Base-by-base conservation (phyloP, 2,329 filamentous ascomycete species). In the Alternaria brassicicola region DNA sequence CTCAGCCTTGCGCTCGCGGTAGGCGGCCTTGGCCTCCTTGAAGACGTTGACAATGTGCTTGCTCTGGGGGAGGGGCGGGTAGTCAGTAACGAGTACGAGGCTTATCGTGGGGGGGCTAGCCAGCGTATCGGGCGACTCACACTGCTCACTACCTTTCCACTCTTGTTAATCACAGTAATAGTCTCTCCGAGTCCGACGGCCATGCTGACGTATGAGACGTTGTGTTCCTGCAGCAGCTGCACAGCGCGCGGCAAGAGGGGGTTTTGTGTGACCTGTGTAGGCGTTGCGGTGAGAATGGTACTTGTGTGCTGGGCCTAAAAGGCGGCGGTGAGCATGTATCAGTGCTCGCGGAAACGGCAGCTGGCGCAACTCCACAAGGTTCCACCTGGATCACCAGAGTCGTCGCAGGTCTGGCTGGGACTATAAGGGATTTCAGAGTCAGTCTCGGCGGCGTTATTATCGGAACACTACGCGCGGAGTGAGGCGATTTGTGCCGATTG, bases 1-100 rank as follows among this genome's bases (percentile, higher is more conserved):
- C 67, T 93, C 88, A 6, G 91, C 89, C 77, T 96, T 97, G 73
- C 91, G 91, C 72, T 96, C 92, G 56, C 89, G 85, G 79, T 98
- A 98, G 57, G 91, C 91, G 52, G 89, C 87, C 75, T 92, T 92
- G 63, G 93, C 94, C 75, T 97, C 93, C 76, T 92, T 96, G 84
- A 96, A 96, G 73, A 97, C 89, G 74, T 88, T 89, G 72, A 96
- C 86, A 23, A 98, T 83, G 69, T 97, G 91, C 80, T 96, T 97
- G 73, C 92, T 92, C 92, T 96, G 72, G 30, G 46, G 39, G 51
- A 72, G 30, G 46, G 39, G 51, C n/a, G 53, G 68, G 69, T 52
- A 68, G 72, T 62, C 63, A 50, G 36, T 46, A 46, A 19, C 30
- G 46, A 26, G 41, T 42, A 28, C 46, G 36, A n/a, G 52, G 59